Evolutionary conservation across 371 early-diverging fungal species (phyloP).

Genomic region (Chytridium lagenaria): DNA sequence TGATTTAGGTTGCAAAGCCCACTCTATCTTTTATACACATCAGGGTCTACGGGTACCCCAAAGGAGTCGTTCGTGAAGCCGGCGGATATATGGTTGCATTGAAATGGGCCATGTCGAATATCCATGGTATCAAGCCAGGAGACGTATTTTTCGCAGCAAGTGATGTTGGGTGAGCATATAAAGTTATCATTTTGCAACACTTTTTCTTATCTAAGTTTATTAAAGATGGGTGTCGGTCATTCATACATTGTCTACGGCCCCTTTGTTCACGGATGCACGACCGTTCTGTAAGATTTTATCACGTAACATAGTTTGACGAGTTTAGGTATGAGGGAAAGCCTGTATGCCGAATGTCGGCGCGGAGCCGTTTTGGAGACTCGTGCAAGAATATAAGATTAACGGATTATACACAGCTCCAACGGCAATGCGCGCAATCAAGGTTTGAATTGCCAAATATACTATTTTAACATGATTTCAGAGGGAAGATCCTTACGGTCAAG

Average conservation of each 20-base stretch:
- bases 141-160: constrained; percentile 80
- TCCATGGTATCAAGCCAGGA: constrained; percentile 74
- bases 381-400: constrained; percentile 74
- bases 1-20: too few species aligned
- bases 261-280: constrained; percentile 78
- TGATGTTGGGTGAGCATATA: constrained; percentile 70
- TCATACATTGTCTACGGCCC: constrained; percentile 92
- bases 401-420: constrained; percentile 95
- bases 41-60: constrained; percentile 84
- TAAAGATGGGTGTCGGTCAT: constrained; percentile 91
- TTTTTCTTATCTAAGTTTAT: too few species aligned
- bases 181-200: too few species aligned
- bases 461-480: constrained; percentile 50
- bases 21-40: constrained; percentile 93
- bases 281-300: constrained; percentile 60
- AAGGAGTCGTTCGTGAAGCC: constrained; percentile 87
- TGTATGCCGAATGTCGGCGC: constrained; percentile 70
- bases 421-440: constrained; percentile 70
- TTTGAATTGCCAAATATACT: neutral
- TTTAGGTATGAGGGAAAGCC: constrained; percentile 85
- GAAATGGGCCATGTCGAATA: constrained; percentile 74
- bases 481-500: constrained; percentile 72
- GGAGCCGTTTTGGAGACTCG: constrained; percentile 78
- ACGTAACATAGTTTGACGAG: neutral
- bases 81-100: constrained; percentile 90